Conservation (phyloP, 306 rosid genomes). For the Cucurbita pepo region DNA sequence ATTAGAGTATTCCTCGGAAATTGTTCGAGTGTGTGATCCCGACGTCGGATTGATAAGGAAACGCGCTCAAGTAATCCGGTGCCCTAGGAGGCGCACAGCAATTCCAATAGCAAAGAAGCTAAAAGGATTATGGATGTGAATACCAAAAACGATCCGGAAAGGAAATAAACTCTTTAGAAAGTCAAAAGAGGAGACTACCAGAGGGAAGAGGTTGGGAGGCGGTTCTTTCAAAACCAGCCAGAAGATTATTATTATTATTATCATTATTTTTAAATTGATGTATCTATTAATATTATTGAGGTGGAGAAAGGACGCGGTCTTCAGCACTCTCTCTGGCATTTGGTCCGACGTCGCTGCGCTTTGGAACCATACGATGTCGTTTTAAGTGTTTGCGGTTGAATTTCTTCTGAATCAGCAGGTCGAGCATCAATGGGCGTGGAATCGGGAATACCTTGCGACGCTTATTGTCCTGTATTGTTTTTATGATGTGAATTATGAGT, state of each 20-base stretch:
- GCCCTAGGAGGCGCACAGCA: not conserved
- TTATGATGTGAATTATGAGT: not conserved
- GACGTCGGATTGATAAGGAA: not conserved
- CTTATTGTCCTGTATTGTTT: not conserved
- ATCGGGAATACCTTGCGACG: no score
- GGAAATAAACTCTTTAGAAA: not conserved
- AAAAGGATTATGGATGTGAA: not conserved
- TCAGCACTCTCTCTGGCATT: no score
- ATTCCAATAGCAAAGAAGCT: not conserved
- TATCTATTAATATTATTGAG: no score
- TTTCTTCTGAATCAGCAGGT: no score
- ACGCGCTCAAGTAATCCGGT: not conserved
- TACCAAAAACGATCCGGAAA: not conserved
- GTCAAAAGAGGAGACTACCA: not conserved
- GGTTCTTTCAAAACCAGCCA: no score
- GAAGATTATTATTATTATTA: no score
- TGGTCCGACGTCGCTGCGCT: not conserved
- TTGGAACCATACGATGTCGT: not conserved
- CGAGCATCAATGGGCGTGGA: not conserved
- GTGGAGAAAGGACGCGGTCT: no score
- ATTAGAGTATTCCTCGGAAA: constrained; percentile 8
- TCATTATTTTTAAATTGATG: no score
- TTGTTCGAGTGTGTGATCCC: not conserved
- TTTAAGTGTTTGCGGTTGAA: not conserved
- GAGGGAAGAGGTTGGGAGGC: not conserved